Evolutionary conservation across 495 filamentous ascomycete genomes (phyloP).

Genomic region (Xylaria acuta): DNA sequence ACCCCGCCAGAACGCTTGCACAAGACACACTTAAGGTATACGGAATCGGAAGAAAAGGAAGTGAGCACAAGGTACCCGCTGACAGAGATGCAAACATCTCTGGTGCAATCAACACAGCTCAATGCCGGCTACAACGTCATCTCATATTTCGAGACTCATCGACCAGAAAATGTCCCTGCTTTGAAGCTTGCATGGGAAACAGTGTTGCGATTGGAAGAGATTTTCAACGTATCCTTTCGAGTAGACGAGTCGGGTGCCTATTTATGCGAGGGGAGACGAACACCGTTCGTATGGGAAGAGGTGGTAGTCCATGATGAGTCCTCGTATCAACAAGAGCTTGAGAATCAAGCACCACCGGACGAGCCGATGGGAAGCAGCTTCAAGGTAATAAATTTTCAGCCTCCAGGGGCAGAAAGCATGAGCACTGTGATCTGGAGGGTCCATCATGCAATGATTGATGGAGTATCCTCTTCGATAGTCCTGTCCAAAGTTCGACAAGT

Average conservation of each 20-base stretch:
- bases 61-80: background rate
- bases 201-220: constrained; percentile 13
- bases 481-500: background rate
- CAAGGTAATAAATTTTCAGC: background rate
- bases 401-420: background rate
- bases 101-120: background rate
- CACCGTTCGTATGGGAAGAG: constrained; percentile 1
- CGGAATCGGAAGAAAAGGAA: background rate
- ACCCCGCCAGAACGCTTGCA: background rate
- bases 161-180: constrained; percentile 11
- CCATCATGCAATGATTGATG: constrained; percentile 53
- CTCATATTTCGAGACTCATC: constrained; percentile 19
- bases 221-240: background rate
- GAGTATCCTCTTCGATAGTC: constrained; percentile 11
- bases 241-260: background rate
- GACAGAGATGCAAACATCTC: constrained; percentile 11
- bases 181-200: constrained; percentile 31
- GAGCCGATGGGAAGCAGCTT: background rate
- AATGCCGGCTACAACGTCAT: constrained; percentile 25
- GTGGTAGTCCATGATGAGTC: background rate
- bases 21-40: background rate
- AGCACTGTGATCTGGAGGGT: constrained; percentile 45
- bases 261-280: background rate
- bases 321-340: background rate
- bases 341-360: background rate